Evolutionary conservation across 73 alveolate genomes (phyloP).

Genomic region (Paramecium sexaurelia): DNA sequence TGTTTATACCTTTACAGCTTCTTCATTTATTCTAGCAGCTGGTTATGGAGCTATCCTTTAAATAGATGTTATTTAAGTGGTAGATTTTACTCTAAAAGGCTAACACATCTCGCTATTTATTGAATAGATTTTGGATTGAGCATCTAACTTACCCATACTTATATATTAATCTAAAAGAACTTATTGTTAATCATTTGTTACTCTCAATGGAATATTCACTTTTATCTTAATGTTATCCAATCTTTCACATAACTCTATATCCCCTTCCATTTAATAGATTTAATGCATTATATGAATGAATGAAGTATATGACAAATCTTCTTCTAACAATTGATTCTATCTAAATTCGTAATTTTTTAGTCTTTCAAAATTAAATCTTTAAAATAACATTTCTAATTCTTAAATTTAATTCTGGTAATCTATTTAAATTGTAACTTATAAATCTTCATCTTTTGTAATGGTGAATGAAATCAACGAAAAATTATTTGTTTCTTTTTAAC

Average conservation of each 20-base stretch:
- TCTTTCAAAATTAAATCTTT: not conserved
- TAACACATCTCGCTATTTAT: not conserved
- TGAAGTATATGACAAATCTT: not conserved
- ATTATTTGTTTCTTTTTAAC: not conserved
- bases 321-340: not conserved
- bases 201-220: not conserved
- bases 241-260: not conserved
- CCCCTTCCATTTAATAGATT: not conserved
- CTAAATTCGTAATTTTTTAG: not conserved
- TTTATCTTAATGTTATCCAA: not conserved
- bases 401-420: not conserved
- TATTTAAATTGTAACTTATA: not conserved
- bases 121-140: not conserved
- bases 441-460: not conserved
- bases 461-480: not conserved
- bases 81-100: slow-evolving; percentile 8
- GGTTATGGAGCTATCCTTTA: not conserved
- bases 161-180: not conserved
- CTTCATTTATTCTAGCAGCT: not conserved
- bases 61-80: not conserved
- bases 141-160: slow-evolving; percentile 16
- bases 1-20: not conserved
- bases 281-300: slow-evolving; percentile 39
- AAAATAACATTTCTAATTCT: slow-evolving; percentile 9
- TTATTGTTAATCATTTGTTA: not conserved